A percentile compares a stretch with the other conserved stretches of the same genome.
Evolutionary conservation across 768 basidiomycete genomes (phyloP).

Genomic region (Termitomyces eurrhizus): DNA sequence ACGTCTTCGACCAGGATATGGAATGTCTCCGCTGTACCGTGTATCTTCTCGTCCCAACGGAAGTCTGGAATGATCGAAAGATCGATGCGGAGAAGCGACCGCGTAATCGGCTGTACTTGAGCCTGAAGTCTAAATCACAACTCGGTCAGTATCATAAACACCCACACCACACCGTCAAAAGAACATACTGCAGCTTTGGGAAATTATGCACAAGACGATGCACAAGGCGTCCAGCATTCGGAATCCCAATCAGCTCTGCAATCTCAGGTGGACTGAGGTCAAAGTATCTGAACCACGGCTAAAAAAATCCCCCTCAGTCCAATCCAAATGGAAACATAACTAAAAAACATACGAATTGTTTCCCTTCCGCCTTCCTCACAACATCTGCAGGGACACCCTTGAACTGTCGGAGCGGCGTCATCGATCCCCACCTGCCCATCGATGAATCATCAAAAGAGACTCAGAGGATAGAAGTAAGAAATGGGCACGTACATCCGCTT

Average conservation of each 20-base stretch:
- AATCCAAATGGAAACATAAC: neutral
- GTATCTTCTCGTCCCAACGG: slow-evolving; percentile 95
- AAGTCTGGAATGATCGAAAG: slow-evolving; percentile 96
- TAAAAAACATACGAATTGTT: slow-evolving; percentile 78
- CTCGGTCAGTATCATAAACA: neutral
- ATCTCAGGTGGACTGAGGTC: slow-evolving; percentile 90
- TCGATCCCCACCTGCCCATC: slow-evolving; percentile 82
- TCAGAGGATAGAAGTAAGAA: neutral
- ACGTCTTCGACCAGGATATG: slow-evolving; percentile 95
- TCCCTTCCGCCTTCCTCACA: slow-evolving; percentile 88
- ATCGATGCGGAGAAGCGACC: slow-evolving; percentile 88
- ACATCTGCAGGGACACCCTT: slow-evolving; percentile 85
- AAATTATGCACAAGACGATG: slow-evolving; percentile 94
- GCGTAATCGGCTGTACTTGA: slow-evolving; percentile 94
- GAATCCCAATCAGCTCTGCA: slow-evolving; percentile 91
- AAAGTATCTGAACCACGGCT: slow-evolving; percentile 74
- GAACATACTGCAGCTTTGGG: slow-evolving; percentile 83
- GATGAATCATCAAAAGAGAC: neutral
- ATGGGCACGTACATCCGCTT: slow-evolving; percentile 59
- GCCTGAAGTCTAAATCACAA: slow-evolving; percentile 66
- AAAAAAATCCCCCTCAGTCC: neutral
- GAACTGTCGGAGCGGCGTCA: slow-evolving; percentile 97
- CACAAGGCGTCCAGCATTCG: slow-evolving; percentile 88
- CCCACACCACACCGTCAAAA: neutral
- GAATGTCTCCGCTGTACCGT: slow-evolving; percentile 87